Evolutionary conservation across 2,329 filamentous ascomycete genomes (phyloP).

Genomic region (Trichoderma koningiopsis): DNA sequence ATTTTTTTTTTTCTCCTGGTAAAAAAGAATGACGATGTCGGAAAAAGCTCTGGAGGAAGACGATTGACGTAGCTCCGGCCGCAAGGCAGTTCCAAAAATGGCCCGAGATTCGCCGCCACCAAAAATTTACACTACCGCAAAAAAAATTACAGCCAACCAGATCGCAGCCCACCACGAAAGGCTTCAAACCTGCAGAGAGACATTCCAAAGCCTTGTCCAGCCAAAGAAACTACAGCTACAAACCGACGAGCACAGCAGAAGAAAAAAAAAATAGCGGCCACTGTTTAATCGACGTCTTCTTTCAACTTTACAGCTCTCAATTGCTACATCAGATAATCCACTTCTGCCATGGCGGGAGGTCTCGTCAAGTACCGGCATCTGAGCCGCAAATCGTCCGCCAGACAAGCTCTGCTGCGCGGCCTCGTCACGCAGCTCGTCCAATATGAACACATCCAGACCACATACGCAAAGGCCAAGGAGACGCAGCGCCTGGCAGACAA

Average conservation of each 20-base stretch:
- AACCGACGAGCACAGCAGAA: neutral
- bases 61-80: conserved; percentile 31
- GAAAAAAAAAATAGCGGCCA: neutral
- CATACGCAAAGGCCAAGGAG: conserved; percentile 96
- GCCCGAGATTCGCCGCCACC: conserved; percentile 30
- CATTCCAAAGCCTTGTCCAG: neutral
- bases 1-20: conserved; percentile 27
- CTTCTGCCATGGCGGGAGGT: conserved; percentile 73
- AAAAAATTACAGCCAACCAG: conserved; percentile 31
- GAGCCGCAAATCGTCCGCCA: conserved; percentile 80
- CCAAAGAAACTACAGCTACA: neutral
- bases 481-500: conserved; percentile 92
- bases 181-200: neutral
- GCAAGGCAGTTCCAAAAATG: conserved; percentile 31
- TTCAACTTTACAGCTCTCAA: neutral
- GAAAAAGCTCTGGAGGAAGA: conserved; percentile 5
- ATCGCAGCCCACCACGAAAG: conserved; percentile 24
- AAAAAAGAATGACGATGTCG: conserved; percentile 1
- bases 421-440: conserved; percentile 92
- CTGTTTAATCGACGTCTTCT: neutral
- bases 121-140: conserved; percentile 39
- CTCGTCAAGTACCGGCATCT: conserved; percentile 87
- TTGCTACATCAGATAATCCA: neutral
- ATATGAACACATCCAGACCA: conserved; percentile 91
- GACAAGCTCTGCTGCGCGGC: conserved; percentile 91